A percentile compares a stretch with the other conserved stretches of the same genome.
phyloP scores from a whole-genome alignment of 139 green algal genomes.

The Chlamydomonas applanata region DNA sequence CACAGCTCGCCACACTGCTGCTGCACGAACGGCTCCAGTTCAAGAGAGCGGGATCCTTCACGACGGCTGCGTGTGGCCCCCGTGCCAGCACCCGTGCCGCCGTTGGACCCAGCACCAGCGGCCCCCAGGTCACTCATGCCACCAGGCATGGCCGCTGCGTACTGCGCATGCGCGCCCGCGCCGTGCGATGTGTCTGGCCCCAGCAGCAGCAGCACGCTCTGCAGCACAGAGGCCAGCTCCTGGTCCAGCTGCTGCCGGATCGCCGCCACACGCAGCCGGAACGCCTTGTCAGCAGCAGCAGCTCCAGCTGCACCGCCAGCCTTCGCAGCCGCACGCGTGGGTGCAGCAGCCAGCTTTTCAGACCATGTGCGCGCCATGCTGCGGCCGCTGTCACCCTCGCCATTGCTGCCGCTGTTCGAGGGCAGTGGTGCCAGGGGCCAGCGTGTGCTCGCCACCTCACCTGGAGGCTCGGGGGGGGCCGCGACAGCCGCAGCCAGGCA shows the following conservation, averaged over 20 bases:
- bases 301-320: too few relatives aligned
- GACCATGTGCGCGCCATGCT: slow-evolving; percentile 5
- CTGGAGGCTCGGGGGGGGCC: slow-evolving; percentile 22
- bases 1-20: slow-evolving; percentile 48
- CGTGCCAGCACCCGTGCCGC: too few relatives aligned
- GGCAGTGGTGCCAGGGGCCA: slow-evolving; percentile 30
- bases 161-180: background rate
- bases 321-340: background rate
- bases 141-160: background rate
- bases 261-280: slow-evolving; percentile 34
- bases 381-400: background rate
- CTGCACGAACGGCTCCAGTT: slow-evolving; percentile 68
- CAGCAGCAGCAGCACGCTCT: slow-evolving; percentile 50
- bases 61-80: too few relatives aligned
- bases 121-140: background rate
- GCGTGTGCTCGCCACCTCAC: slow-evolving; percentile 6
- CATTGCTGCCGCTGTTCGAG: background rate
- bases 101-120: background rate
- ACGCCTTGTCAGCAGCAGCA: slow-evolving; percentile 25
- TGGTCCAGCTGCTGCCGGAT: slow-evolving; percentile 53
- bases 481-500: slow-evolving; percentile 36
- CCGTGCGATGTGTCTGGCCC: background rate
- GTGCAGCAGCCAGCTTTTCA: slow-evolving; percentile 3
- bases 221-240: slow-evolving; percentile 41
- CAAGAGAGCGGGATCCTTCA: slow-evolving; percentile 26